A percentile compares a stretch with the other conserved stretches of the same genome.
Conservation (phyloP, 2,329 filamentous ascomycete species). For the Arthroderma uncinatum region DNA sequence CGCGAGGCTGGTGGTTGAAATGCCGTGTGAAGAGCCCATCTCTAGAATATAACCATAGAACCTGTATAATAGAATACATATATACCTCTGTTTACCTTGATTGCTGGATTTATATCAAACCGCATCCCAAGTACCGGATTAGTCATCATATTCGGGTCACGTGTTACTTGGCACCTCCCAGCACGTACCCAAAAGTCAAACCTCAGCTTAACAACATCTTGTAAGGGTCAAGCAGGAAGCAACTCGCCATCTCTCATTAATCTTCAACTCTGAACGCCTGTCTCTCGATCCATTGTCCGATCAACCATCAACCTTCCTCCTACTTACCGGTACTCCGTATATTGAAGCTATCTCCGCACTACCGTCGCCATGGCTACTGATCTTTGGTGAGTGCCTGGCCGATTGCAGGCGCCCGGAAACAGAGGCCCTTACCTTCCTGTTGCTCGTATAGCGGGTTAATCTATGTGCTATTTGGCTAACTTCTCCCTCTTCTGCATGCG, state of each 20-base stretch:
- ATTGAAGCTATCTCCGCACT: neutral
- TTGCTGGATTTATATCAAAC: neutral
- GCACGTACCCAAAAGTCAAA: neutral
- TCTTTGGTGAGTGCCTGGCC: constrained; percentile 3
- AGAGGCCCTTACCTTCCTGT: neutral
- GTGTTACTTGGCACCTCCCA: neutral
- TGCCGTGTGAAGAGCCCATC: neutral
- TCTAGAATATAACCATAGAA: neutral
- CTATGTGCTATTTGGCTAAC: neutral
- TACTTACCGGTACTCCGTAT: neutral
- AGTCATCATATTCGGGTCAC: neutral
- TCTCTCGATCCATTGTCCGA: neutral
- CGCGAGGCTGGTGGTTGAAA: constrained; percentile 10
- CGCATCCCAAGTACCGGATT: neutral
- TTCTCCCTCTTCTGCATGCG: neutral
- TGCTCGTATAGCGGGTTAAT: neutral
- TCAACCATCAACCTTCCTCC: neutral
- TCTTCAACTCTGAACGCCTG: neutral
- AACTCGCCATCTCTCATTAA: constrained; percentile 2
- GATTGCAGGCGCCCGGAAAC: neutral
- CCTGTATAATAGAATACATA: neutral
- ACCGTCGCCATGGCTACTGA: neutral
- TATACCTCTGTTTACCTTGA: neutral
- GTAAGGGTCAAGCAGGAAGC: neutral
- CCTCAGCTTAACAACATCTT: constrained; percentile 5